Base-by-base conservation (phyloP, 768 basidiomycete species). In the Suillus brevipes region DNA sequence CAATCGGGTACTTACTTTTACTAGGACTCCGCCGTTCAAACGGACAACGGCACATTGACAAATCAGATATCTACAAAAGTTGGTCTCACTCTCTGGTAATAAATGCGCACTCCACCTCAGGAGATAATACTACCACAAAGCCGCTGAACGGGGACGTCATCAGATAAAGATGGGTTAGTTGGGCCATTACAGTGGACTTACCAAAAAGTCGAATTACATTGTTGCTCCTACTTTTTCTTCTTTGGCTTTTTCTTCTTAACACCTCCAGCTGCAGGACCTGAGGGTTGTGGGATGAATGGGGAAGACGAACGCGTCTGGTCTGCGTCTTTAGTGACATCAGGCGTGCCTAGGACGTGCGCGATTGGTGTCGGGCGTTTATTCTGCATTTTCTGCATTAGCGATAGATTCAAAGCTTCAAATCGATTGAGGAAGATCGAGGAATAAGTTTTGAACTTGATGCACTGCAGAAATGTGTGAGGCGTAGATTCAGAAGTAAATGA, bases 391-490 rank as follows among this genome's bases (percentile, higher is more conserved):
- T 89, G 85, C 82, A 94, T 91, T 61, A 97, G 81, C 8, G 90
- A 87, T 50, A 91, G 84, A 74, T 97, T 97, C 66, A 99, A 84
- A 8, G 89, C 84, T 77, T 98, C 95, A 79, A 99, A 98, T 69
- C 96, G 91, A 83, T 98, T 97, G 68, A 99, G 89, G 79, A 94
- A 94, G 74, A 97, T 89, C 60, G 92, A 94, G 3, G 95, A 97
- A 70, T 90, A 89, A 2, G 96, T 97, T 78, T 96, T 95, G 83
- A 97, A 98, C 78, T 96, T 97, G 70, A 98, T 83, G 76, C 95
- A 97, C 97, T 99, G 74, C 5, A 34, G 53, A 12, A 23, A 52
- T 36, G 20, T 25, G 34, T 60, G 6, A 37, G 6, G 60, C 38
- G 7, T 31, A 20, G 28, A 57, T 6, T 34, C 37, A 14, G 6